These are phyloP conservation scores for Achlya hypogyna DNA, from an alignment of 352 stramenopile species.

Conservation along the genomic window DNA sequence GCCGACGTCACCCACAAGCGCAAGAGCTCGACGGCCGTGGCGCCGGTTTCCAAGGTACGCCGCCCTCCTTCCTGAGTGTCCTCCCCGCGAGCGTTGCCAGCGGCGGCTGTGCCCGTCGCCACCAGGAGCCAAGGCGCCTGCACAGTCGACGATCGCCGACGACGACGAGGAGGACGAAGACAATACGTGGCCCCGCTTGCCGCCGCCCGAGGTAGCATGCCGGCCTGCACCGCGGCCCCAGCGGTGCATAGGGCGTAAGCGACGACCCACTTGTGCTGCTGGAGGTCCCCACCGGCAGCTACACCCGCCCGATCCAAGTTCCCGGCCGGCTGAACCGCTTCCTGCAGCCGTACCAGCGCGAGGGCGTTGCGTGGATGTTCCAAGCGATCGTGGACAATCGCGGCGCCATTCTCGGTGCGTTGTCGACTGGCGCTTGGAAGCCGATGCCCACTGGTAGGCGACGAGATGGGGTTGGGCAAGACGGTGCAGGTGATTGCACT, in stretches of 20 bases:
- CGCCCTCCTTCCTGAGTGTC: not conserved
- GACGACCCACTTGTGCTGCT: slow-evolving; percentile 35
- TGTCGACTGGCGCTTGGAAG: not conserved
- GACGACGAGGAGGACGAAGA: slow-evolving; percentile 20
- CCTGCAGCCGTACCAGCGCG: slow-evolving; percentile 66
- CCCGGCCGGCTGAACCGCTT: slow-evolving; percentile 65
- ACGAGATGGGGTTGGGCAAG: slow-evolving; percentile 79
- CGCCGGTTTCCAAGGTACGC: not conserved
- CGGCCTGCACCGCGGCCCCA: not conserved
- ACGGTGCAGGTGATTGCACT: slow-evolving; percentile 58
- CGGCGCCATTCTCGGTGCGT: slow-evolving; percentile 17
- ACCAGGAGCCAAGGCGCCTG: not conserved
- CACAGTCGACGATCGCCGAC: not conserved
- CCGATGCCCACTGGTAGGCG: slow-evolving; percentile 26
- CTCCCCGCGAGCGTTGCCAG: slow-evolving; percentile 24
- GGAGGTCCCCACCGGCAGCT: slow-evolving; percentile 1
- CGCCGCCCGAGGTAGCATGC: slow-evolving; percentile 29
- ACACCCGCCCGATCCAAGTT: slow-evolving; percentile 29
- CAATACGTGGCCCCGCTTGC: slow-evolving; percentile 45
- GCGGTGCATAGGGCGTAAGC: slow-evolving; percentile 16
- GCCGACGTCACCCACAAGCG: not conserved
- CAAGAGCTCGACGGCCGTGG: slow-evolving; percentile 18
- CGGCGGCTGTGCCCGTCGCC: not conserved
- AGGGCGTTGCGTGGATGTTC: slow-evolving; percentile 57
- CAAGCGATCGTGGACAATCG: slow-evolving; percentile 34